These are phyloP conservation scores for Komagataella pseudopastoris DNA, from an alignment of 805 yeast species.

Conservation along the genomic window DNA sequence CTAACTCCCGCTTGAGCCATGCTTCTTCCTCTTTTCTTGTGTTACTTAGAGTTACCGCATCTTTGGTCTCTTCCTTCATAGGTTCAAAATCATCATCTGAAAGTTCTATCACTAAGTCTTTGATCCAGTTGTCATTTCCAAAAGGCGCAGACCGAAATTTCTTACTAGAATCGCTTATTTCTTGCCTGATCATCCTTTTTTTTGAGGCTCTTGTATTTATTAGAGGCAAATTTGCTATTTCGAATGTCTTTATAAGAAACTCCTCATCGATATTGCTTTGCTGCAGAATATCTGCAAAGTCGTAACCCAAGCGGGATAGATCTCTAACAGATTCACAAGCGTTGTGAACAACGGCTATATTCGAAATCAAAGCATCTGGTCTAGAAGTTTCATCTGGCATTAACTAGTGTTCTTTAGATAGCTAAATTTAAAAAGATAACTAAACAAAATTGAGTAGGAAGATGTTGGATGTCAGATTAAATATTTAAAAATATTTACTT, in stretches of 20 bases:
- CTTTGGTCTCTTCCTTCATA: not conserved
- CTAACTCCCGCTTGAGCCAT: constrained; percentile 1
- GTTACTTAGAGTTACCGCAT: not conserved
- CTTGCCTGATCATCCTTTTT: not conserved
- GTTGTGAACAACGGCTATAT: not conserved
- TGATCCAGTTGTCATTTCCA: constrained; percentile 8
- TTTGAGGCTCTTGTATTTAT: not conserved
- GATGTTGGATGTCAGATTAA: not conserved
- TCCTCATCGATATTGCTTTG: not conserved
- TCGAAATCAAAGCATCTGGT: not conserved
- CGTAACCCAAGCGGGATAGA: constrained; percentile 9
- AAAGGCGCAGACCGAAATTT: constrained; percentile 4
- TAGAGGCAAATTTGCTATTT: not conserved
- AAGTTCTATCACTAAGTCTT: constrained; percentile 7
- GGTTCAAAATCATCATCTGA: constrained; percentile 7
- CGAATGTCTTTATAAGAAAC: not conserved
- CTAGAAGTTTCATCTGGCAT: not conserved
- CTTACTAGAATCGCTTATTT: not conserved
- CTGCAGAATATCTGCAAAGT: constrained; percentile 6
- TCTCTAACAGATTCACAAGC: constrained; percentile 10
- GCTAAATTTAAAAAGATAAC: not conserved
- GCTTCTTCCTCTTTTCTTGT: constrained; percentile 1
- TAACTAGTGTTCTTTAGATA: not conserved
- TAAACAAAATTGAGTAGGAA: not conserved
- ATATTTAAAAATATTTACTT: not conserved